Conservation (phyloP, 2,329 filamentous ascomycete species). For the Thelonectria olida region DNA sequence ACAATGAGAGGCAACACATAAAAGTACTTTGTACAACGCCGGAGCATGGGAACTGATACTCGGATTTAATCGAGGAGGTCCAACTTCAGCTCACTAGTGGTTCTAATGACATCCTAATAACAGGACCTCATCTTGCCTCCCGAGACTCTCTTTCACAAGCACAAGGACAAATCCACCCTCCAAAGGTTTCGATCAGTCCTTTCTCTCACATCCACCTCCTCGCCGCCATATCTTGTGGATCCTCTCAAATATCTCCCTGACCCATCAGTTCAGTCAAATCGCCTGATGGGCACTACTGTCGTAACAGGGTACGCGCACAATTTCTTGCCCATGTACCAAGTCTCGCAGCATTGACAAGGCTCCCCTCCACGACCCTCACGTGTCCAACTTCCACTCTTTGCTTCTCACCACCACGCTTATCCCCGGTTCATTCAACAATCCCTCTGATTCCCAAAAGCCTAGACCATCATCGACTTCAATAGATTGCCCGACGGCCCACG, state of each 20-base stretch:
- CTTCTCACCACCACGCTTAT: neutral
- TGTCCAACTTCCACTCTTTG: neutral
- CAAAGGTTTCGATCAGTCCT: too few species aligned
- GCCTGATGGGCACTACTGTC: neutral
- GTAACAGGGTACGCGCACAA: too few species aligned
- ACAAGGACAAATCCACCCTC: neutral
- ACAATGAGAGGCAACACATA: too few species aligned
- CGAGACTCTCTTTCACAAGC: too few species aligned
- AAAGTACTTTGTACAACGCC: too few species aligned
- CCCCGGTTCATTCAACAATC: too few species aligned
- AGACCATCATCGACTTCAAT: slow-evolving; percentile 6
- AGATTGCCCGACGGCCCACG: neutral
- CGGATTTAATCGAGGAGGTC: too few species aligned
- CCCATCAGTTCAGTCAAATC: neutral
- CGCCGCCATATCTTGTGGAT: neutral
- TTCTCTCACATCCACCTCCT: too few species aligned
- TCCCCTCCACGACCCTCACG: neutral
- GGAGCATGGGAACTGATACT: too few species aligned
- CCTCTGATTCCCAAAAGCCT: neutral
- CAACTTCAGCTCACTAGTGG: too few species aligned
- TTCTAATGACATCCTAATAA: too few species aligned
- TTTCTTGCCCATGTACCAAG: neutral
- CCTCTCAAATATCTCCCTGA: neutral
- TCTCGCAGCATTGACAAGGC: neutral
- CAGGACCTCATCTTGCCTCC: too few species aligned